phyloP scores from a whole-genome alignment of 345 rosid species.

The Dipteronia dyeriana region DNA sequence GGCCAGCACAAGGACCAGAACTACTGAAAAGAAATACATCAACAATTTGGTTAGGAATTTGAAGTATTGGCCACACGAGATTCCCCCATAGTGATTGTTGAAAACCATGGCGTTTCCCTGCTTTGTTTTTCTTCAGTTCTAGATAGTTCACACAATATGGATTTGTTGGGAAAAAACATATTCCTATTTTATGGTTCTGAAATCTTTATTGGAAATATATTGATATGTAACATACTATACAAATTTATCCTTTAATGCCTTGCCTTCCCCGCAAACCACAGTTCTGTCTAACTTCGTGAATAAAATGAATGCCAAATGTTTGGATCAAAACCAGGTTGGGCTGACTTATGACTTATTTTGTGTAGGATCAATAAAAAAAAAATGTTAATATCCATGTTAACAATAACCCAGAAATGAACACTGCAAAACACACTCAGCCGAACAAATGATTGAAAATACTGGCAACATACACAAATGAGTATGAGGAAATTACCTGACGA shows the following conservation, averaged over 20 bases:
- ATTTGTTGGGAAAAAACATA: background rate
- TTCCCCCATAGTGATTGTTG: too few species aligned
- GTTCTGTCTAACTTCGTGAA: background rate
- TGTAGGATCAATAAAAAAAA: background rate
- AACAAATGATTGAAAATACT: background rate
- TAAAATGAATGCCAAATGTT: background rate
- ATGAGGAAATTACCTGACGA: conserved; percentile 60
- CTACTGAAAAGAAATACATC: too few species aligned
- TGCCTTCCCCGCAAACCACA: background rate
- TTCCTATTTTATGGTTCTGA: background rate
- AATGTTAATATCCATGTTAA: background rate
- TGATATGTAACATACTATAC: background rate
- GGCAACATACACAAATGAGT: background rate
- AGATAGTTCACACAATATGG: background rate
- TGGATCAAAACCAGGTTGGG: background rate
- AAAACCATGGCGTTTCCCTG: too few species aligned
- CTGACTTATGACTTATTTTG: background rate
- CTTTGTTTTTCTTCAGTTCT: too few species aligned
- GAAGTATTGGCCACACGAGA: too few species aligned
- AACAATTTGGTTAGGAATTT: too few species aligned
- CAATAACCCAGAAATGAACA: background rate
- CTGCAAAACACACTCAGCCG: background rate
- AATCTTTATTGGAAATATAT: background rate
- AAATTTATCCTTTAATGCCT: background rate
- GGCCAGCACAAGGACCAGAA: too few species aligned